Conservation (phyloP, 2,329 filamentous ascomycete species). For the Cordyceps militaris region DNA sequence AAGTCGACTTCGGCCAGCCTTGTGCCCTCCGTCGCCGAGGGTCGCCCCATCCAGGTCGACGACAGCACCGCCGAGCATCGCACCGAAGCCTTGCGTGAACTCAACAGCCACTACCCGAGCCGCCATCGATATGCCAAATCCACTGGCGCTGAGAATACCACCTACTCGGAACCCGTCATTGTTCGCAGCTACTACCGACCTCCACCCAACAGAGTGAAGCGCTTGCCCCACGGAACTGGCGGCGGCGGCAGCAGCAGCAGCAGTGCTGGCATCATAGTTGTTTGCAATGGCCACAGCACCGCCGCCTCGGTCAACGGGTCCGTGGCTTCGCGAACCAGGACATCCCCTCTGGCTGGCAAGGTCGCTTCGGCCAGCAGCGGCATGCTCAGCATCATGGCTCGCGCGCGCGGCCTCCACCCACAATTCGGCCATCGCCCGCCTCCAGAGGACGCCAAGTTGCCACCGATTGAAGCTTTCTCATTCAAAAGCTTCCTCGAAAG, state of each 20-base stretch:
- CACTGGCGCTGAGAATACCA: constrained; percentile 48
- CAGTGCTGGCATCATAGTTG: constrained; percentile 23
- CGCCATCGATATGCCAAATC: constrained; percentile 51
- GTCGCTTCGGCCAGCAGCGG: constrained; percentile 30
- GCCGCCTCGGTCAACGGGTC: constrained; percentile 17
- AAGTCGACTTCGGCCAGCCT: constrained; percentile 47
- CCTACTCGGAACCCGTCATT: constrained; percentile 59
- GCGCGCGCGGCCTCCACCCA: constrained; percentile 7
- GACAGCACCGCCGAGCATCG: constrained; percentile 48
- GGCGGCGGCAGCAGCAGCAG: constrained; percentile 21
- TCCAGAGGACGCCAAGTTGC: constrained; percentile 40
- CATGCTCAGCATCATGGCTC: constrained; percentile 32
- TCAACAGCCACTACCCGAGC: constrained; percentile 51
- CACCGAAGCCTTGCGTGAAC: constrained; percentile 53
- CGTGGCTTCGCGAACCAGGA: constrained; percentile 22
- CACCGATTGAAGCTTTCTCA: constrained; percentile 55
- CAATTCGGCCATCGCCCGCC: background rate
- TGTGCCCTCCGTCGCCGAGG: constrained; percentile 48
- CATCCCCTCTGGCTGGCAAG: constrained; percentile 27
- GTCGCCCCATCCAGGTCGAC: constrained; percentile 49
- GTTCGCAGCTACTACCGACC: constrained; percentile 56
- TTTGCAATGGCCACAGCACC: constrained; percentile 3
- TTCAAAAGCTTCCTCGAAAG: constrained; percentile 59
- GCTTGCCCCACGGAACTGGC: constrained; percentile 14
- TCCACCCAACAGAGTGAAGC: constrained; percentile 23